phyloP scores from a whole-genome alignment of 805 yeast genomes.

The Candida insectorum region DNA sequence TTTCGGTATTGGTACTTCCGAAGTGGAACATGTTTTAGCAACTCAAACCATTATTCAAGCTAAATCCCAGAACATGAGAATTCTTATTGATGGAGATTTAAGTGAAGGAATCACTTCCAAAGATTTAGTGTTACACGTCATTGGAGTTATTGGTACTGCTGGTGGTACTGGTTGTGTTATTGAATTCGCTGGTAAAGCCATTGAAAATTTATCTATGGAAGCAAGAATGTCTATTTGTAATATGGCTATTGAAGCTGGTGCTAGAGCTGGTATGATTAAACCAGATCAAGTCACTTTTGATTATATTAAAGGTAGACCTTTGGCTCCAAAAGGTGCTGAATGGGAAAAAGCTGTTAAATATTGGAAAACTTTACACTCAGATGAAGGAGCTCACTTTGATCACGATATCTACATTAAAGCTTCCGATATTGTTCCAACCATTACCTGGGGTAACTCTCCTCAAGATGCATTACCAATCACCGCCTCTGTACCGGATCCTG shows the following conservation, averaged over 20 bases:
- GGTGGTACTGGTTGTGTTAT: constrained; percentile 98
- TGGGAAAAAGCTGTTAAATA: constrained; percentile 93
- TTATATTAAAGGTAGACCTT: constrained; percentile 89
- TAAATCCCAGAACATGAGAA: constrained; percentile 94
- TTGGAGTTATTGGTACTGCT: constrained; percentile 97
- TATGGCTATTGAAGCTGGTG: constrained; percentile 99
- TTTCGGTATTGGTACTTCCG: constrained; percentile 98
- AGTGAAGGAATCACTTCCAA: constrained; percentile 91
- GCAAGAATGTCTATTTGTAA: constrained; percentile 99
- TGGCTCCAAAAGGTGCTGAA: constrained; percentile 90
- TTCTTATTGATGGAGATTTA: constrained; percentile 79
- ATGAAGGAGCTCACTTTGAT: constrained; percentile 88
- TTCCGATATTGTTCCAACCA: constrained; percentile 86
- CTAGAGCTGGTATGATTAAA: constrained; percentile 98
- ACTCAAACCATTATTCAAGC: constrained; percentile 95
- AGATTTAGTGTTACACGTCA: constrained; percentile 90
- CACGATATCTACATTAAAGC: constrained; percentile 78
- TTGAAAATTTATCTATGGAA: constrained; percentile 87
- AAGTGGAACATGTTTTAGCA: constrained; percentile 97
- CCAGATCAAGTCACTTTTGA: constrained; percentile 90
- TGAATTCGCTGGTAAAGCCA: constrained; percentile 96
- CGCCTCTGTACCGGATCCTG: constrained; percentile 87
- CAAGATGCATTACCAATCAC: constrained; percentile 97
- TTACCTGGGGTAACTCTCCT: constrained; percentile 99
- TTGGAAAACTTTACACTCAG: constrained; percentile 87